Conservation (phyloP, 176 grass and related monocot genomes). For the Phoenix dactylifera region DNA sequence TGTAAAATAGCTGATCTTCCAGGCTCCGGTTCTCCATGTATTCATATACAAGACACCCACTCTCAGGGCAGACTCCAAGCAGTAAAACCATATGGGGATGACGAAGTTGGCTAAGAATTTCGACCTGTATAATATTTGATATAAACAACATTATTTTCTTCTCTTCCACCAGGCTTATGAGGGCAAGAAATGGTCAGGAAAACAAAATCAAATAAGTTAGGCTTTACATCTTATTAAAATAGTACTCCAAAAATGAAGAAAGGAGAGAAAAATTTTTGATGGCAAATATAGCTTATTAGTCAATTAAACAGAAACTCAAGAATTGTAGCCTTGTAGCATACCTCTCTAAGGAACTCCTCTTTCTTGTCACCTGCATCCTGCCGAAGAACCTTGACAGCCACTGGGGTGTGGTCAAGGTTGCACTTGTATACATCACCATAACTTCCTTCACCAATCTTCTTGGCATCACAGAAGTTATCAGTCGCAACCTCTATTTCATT, state of each 20-base stretch:
- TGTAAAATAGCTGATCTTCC: slow-evolving; percentile 56
- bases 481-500: slow-evolving; percentile 89
- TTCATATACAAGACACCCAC: slow-evolving; percentile 73
- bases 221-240: too few relatives aligned
- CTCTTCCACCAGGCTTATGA: too few relatives aligned
- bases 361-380: slow-evolving; percentile 67
- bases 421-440: slow-evolving; percentile 91
- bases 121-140: slow-evolving; percentile 30
- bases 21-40: slow-evolving; percentile 87
- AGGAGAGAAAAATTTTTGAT: too few relatives aligned
- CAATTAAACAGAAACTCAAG: too few relatives aligned
- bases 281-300: too few relatives aligned
- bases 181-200: too few relatives aligned
- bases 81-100: slow-evolving; percentile 71
- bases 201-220: too few relatives aligned
- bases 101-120: slow-evolving; percentile 75
- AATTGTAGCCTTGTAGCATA: slow-evolving; percentile 8
- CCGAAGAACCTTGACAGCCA: slow-evolving; percentile 80
- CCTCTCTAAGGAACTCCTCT: slow-evolving; percentile 90
- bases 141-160: too few relatives aligned
- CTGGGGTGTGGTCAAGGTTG: slow-evolving; percentile 83
- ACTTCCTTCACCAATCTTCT: slow-evolving; percentile 88
- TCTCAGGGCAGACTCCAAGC: slow-evolving; percentile 79
- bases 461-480: slow-evolving; percentile 75
- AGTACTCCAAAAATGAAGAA: too few relatives aligned